Conservation (phyloP, 148 eudicot species). For the Talinum fruticosum region DNA sequence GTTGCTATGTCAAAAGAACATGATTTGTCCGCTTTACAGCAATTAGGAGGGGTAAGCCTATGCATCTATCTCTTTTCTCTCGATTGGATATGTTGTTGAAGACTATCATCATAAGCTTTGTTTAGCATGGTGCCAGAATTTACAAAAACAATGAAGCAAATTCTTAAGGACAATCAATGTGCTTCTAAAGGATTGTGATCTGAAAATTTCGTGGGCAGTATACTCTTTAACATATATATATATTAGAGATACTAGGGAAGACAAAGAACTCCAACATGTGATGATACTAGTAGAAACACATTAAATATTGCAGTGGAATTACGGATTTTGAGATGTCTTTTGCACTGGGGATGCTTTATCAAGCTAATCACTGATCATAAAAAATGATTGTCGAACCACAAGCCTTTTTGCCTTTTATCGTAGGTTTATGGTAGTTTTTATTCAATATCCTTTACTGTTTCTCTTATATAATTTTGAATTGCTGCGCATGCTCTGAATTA, state of each 20-base stretch:
- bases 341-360: neutral
- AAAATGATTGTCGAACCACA: neutral
- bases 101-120: neutral
- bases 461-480: neutral
- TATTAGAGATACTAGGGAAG: neutral
- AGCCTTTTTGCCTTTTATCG: conserved; percentile 5
- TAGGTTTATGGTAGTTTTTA: neutral
- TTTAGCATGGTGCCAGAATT: neutral
- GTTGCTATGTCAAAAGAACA: conserved; percentile 65
- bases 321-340: neutral
- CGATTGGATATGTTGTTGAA: neutral
- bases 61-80: neutral
- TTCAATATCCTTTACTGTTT: neutral
- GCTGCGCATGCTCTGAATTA: neutral
- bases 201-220: neutral
- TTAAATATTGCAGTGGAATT: neutral
- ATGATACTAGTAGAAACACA: neutral
- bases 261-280: neutral
- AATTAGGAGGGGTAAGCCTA: conserved; percentile 68
- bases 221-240: neutral
- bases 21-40: conserved; percentile 57
- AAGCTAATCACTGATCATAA: no score
- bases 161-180: neutral
- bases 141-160: neutral
- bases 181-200: neutral